These are phyloP conservation scores for Coffea canephora DNA, from an alignment of 257 asterid species.

Conservation along the genomic window DNA sequence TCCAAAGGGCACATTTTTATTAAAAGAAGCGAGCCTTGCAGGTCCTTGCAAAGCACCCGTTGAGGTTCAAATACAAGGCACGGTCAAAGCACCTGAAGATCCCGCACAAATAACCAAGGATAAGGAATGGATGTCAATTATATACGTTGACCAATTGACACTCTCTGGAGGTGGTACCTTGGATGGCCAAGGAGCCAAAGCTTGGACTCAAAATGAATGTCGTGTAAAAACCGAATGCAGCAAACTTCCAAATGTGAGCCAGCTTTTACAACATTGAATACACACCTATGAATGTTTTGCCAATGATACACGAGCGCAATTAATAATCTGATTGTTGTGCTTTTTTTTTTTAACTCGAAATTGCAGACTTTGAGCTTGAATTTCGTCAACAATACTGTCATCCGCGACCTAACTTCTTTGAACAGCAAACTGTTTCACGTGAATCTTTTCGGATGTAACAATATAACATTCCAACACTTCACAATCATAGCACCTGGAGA, in stretches of 20 bases:
- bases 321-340: too few species aligned
- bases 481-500: constrained; percentile 16
- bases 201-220: constrained; percentile 53
- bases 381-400: too few species aligned
- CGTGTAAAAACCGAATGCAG: not conserved
- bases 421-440: too few species aligned
- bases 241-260: too few species aligned
- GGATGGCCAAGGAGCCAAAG: constrained; percentile 41
- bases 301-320: too few species aligned
- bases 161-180: constrained; percentile 45
- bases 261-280: too few species aligned
- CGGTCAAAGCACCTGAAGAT: constrained; percentile 33
- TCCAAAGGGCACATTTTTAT: constrained; percentile 35
- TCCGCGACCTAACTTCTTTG: too few species aligned
- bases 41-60: constrained; percentile 36
- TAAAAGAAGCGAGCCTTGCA: constrained; percentile 25
- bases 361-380: too few species aligned
- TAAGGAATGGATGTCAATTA: constrained; percentile 41
- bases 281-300: too few species aligned
- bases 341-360: too few species aligned
- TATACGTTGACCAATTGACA: constrained; percentile 34
- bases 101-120: constrained; percentile 16
- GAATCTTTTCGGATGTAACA: not conserved
- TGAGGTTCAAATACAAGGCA: constrained; percentile 38
- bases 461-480: constrained; percentile 1